A percentile compares a stretch with the other conserved stretches of the same genome.
These are phyloP conservation scores for Diaporthe sp. DNA, from an alignment of 2,329 filamentous ascomycete species.

Conservation along the genomic window DNA sequence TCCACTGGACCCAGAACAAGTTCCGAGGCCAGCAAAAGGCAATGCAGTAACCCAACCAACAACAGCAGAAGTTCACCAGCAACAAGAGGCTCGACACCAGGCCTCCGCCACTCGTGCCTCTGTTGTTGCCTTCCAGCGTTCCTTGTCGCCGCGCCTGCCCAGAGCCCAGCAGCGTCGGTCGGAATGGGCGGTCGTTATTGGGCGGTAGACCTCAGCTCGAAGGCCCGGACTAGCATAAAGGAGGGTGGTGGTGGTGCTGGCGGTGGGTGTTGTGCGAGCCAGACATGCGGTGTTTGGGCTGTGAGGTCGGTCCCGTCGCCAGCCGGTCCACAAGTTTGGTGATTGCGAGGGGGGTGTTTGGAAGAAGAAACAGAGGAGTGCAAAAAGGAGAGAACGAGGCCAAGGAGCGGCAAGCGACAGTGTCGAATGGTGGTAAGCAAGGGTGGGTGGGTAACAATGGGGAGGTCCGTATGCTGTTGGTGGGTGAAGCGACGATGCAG, in stretches of 20 bases:
- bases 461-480: slow-evolving; percentile 8
- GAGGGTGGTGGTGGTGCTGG: slow-evolving; percentile 34
- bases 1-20: slow-evolving; percentile 59
- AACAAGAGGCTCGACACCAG: slow-evolving; percentile 36
- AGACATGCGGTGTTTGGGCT: slow-evolving; percentile 41
- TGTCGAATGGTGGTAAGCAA: slow-evolving; percentile 20
- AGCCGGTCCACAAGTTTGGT: slow-evolving; percentile 41
- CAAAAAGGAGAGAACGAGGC: slow-evolving; percentile 25
- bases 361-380: slow-evolving; percentile 18
- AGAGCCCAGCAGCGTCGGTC: slow-evolving; percentile 42
- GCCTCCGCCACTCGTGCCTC: slow-evolving; percentile 18
- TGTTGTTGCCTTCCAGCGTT: slow-evolving; percentile 21
- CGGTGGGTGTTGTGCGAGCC: slow-evolving; percentile 29
- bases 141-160: slow-evolving; percentile 43
- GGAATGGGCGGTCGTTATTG: neutral
- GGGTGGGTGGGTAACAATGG: slow-evolving; percentile 8
- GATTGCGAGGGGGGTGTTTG: neutral
- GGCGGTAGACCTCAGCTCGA: slow-evolving; percentile 26
- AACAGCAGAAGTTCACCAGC: slow-evolving; percentile 38
- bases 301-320: slow-evolving; percentile 41
- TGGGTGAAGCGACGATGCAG: slow-evolving; percentile 25
- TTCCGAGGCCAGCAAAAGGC: slow-evolving; percentile 59
- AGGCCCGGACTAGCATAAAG: slow-evolving; percentile 35
- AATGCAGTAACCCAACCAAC: slow-evolving; percentile 35
- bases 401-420: slow-evolving; percentile 33